These are phyloP conservation scores for Athelia sp. DNA, from an alignment of 1,284 basidiomycete species.

Conservation along the genomic window DNA sequence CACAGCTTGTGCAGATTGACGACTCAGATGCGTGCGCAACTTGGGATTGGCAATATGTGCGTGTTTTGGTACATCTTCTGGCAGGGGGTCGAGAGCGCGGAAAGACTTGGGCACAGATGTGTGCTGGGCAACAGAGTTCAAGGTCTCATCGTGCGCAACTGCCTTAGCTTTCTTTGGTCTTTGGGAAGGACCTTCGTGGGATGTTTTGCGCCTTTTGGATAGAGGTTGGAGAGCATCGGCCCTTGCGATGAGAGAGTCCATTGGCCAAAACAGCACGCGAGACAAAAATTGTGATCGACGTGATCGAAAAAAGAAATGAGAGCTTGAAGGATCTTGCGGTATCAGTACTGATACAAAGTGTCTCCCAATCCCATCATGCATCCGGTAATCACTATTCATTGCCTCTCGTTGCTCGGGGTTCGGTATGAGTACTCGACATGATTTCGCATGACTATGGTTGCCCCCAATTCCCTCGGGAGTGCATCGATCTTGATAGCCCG, in stretches of 20 bases:
- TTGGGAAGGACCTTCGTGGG: conserved; percentile 19
- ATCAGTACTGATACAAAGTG: no score
- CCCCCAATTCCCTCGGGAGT: no score
- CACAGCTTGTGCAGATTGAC: conserved; percentile 52
- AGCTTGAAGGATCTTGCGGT: no score
- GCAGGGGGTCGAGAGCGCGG: conserved; percentile 34
- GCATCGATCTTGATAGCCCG: no score
- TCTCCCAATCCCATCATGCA: no score
- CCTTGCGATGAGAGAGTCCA: conserved; percentile 71
- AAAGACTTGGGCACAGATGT: conserved; percentile 61
- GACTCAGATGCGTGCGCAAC: conserved; percentile 62
- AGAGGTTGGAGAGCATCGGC: conserved; percentile 56
- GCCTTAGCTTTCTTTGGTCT: conserved; percentile 14
- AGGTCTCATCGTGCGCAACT: conserved; percentile 41
- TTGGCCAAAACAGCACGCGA: conserved; percentile 18
- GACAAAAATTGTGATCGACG: no score
- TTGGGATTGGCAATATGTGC: conserved; percentile 72
- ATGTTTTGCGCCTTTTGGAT: conserved; percentile 33
- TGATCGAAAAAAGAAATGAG: no score
- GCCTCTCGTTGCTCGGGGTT: no score
- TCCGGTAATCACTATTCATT: no score
- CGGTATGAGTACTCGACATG: no score
- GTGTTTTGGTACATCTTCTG: conserved; percentile 42
- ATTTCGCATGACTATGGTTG: no score
- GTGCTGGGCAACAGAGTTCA: conserved; percentile 52